Evolutionary conservation across 2,329 filamentous ascomycete genomes (phyloP).

Genomic region (Pseudogymnoascus sp.): DNA sequence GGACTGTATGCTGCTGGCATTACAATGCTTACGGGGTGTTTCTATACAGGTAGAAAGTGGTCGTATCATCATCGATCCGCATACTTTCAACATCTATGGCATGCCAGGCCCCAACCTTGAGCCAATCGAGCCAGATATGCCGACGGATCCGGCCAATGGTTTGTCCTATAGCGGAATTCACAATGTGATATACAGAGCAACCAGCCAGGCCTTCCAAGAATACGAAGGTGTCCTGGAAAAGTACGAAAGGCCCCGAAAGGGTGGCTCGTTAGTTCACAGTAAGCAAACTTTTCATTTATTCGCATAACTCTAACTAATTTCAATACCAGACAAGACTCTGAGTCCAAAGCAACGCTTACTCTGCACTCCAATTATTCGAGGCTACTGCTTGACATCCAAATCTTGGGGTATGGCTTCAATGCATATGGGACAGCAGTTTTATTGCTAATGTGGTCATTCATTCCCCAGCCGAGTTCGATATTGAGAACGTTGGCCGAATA

Average conservation of each 20-base stretch:
- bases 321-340: neutral
- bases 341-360: slow-evolving; percentile 17
- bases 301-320: slow-evolving; percentile 1
- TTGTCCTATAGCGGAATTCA: slow-evolving; percentile 1
- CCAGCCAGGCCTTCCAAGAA: slow-evolving; percentile 11
- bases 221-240: slow-evolving; percentile 14
- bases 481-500: slow-evolving; percentile 39
- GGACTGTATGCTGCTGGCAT: neutral
- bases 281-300: slow-evolving; percentile 10
- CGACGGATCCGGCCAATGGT: neutral
- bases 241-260: slow-evolving; percentile 2
- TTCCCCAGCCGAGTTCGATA: slow-evolving; percentile 32
- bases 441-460: slow-evolving; percentile 2
- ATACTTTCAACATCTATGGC: slow-evolving; percentile 15
- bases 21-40: slow-evolving; percentile 3
- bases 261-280: neutral
- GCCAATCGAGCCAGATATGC: neutral
- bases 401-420: slow-evolving; percentile 24
- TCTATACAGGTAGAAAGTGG: slow-evolving; percentile 15
- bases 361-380: slow-evolving; percentile 25
- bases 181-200: slow-evolving; percentile 16
- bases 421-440: neutral
- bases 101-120: slow-evolving; percentile 14
- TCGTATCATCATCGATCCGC: slow-evolving; percentile 18
- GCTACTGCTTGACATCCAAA: slow-evolving; percentile 29